phyloP scores from a whole-genome alignment of 495 filamentous ascomycete genomes.

The Aspergillus cristatus region DNA sequence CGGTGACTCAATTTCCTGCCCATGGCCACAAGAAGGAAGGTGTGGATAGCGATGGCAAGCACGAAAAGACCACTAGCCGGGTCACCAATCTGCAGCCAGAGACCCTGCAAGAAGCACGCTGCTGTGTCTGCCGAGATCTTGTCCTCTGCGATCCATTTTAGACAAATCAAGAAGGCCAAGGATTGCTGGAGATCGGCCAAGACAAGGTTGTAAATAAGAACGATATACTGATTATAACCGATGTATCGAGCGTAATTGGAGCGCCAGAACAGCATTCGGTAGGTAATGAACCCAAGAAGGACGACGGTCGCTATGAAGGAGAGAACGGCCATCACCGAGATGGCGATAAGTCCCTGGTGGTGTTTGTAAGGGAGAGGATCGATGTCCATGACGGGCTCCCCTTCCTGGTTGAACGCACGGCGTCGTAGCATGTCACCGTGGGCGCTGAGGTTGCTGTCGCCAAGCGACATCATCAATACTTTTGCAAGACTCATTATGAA shows the following conservation, averaged over 20 bases:
- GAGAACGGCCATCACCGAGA: conserved; percentile 48
- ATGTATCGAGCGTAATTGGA: conserved; percentile 35
- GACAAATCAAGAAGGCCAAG: conserved; percentile 56
- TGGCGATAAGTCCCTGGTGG: conserved; percentile 42
- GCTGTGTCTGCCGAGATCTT: conserved; percentile 46
- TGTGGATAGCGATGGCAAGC: conserved; percentile 59
- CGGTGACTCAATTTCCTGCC: conserved; percentile 46
- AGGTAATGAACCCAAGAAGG: conserved; percentile 48
- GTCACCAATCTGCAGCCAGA: conserved; percentile 64
- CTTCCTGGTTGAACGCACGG: conserved; percentile 12
- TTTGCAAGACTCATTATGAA: no score
- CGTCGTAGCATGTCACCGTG: conserved; percentile 10
- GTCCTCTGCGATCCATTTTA: conserved; percentile 48
- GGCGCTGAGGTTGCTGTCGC: background rate
- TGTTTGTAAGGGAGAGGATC: conserved; percentile 42
- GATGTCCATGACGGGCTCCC: conserved; percentile 15
- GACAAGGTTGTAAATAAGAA: conserved; percentile 66
- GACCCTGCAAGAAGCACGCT: conserved; percentile 61
- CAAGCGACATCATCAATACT: no score
- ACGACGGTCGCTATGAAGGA: conserved; percentile 47
- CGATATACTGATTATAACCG: conserved; percentile 61
- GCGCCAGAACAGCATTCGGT: conserved; percentile 49
- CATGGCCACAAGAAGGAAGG: conserved; percentile 54
- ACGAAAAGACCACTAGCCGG: conserved; percentile 62
- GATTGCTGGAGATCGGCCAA: conserved; percentile 67